phyloP scores from a whole-genome alignment of 768 basidiomycete genomes.

The Russula sp. region DNA sequence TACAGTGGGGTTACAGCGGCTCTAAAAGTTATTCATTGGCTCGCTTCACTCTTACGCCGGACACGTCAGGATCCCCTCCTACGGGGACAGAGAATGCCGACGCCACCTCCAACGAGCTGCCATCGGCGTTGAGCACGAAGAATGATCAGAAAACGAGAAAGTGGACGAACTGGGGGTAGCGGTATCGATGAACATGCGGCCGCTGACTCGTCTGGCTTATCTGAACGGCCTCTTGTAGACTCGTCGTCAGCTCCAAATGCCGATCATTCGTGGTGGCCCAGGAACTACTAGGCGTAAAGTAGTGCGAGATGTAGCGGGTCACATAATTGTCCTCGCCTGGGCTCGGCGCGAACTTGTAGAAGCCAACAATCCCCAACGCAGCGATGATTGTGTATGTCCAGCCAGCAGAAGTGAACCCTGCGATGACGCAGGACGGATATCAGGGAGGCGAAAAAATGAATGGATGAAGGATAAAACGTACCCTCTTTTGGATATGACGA shows the following conservation, averaged over 20 bases:
- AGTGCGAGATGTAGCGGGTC: constrained; percentile 60
- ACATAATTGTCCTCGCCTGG: constrained; percentile 55
- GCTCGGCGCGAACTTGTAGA: constrained; percentile 65
- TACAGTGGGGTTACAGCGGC: too few species aligned
- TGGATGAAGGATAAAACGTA: constrained; percentile 28
- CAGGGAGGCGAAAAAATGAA: constrained; percentile 1
- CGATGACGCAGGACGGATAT: neutral
- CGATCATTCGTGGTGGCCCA: constrained; percentile 54
- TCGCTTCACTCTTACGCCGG: constrained; percentile 20
- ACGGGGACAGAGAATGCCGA: constrained; percentile 22
- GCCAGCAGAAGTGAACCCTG: constrained; percentile 59
- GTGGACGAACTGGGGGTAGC: constrained; percentile 60
- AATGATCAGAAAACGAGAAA: neutral
- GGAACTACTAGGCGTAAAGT: constrained; percentile 44
- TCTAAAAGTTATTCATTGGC: constrained; percentile 15
- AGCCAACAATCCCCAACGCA: constrained; percentile 44
- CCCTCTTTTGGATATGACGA: constrained; percentile 56
- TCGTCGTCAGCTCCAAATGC: constrained; percentile 45
- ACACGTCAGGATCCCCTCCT: constrained; percentile 21
- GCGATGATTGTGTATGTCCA: constrained; percentile 61
- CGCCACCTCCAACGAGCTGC: constrained; percentile 16
- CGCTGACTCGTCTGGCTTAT: constrained; percentile 41
- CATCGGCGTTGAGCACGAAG: neutral
- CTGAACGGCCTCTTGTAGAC: constrained; percentile 39
- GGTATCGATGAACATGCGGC: constrained; percentile 50